phyloP scores from a whole-genome alignment of 2,329 filamentous ascomycete genomes.

The Epichloe bromicola region DNA sequence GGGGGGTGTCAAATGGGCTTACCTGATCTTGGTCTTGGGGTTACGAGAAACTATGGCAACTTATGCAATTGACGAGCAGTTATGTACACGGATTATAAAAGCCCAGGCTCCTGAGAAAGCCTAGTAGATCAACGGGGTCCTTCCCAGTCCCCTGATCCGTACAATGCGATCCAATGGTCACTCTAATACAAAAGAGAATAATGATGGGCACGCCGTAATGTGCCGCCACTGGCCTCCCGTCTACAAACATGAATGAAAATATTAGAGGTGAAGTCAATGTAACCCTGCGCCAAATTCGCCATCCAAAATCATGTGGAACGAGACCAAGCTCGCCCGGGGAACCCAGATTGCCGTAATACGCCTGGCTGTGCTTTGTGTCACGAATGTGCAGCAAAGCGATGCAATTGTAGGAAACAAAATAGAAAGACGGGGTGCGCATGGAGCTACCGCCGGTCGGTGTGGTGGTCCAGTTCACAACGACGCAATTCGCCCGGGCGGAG shows the following conservation, averaged over 20 bases:
- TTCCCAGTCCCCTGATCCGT: too few species aligned
- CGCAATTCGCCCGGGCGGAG: slow-evolving; percentile 17
- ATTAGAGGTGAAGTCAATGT: not conserved
- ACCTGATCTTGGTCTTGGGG: too few species aligned
- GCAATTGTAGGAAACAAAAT: not conserved
- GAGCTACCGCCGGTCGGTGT: too few species aligned
- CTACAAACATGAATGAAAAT: not conserved
- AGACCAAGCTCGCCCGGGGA: not conserved
- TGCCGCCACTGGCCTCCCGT: not conserved
- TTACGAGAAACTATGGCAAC: too few species aligned
- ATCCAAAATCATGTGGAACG: slow-evolving; percentile 1
- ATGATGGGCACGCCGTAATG: not conserved
- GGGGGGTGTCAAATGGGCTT: too few species aligned
- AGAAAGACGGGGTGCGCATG: not conserved
- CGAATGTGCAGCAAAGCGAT: not conserved
- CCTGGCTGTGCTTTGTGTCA: not conserved
- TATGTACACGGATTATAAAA: too few species aligned
- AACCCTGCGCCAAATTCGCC: too few species aligned
- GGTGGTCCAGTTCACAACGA: slow-evolving; percentile 25
- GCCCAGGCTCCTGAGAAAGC: not conserved
- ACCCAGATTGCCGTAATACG: not conserved
- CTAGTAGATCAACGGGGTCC: not conserved
- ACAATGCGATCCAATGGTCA: too few species aligned
- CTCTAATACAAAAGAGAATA: not conserved
- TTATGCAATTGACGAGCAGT: too few species aligned